phyloP scores from a whole-genome alignment of 352 stramenopile species.

The Phytophthora tubulina region DNA sequence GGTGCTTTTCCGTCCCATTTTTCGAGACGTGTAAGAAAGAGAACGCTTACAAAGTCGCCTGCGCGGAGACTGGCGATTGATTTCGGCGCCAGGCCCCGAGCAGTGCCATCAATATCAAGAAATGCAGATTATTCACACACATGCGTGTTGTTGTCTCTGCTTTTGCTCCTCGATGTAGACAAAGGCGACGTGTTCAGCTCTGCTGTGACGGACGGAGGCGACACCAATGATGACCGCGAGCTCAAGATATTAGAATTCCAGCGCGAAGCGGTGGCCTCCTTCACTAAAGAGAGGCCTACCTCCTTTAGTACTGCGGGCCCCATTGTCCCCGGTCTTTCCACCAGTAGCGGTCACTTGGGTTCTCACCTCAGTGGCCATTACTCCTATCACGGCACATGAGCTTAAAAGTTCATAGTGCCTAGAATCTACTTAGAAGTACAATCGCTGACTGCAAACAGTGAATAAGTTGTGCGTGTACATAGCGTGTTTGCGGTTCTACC shows the following conservation, averaged over 20 bases:
- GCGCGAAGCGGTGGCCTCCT: constrained; percentile 27
- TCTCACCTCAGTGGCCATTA: neutral
- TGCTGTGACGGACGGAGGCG: constrained; percentile 34
- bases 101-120: constrained; percentile 38
- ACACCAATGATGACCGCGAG: constrained; percentile 32
- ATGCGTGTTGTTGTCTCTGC: constrained; percentile 32
- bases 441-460: too few relatives aligned
- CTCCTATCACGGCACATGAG: constrained; percentile 10
- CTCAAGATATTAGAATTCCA: constrained; percentile 38
- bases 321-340: constrained; percentile 16
- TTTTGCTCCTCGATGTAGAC: constrained; percentile 22
- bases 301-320: constrained; percentile 33
- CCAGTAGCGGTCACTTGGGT: constrained; percentile 10
- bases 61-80: constrained; percentile 26
- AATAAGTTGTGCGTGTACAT: too few relatives aligned
- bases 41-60: constrained; percentile 42
- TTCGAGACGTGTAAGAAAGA: constrained; percentile 52
- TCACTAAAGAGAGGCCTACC: constrained; percentile 28
- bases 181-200: constrained; percentile 69
- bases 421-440: too few relatives aligned
- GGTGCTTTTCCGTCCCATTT: constrained; percentile 27
- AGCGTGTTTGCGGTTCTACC: too few relatives aligned
- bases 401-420: neutral
- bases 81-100: constrained; percentile 13
- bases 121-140: constrained; percentile 34